A percentile compares a stretch with the other conserved stretches of the same genome.
Evolutionary conservation across 108 stramenopile species (phyloP).

Genomic region (Nitzschia sp.): DNA sequence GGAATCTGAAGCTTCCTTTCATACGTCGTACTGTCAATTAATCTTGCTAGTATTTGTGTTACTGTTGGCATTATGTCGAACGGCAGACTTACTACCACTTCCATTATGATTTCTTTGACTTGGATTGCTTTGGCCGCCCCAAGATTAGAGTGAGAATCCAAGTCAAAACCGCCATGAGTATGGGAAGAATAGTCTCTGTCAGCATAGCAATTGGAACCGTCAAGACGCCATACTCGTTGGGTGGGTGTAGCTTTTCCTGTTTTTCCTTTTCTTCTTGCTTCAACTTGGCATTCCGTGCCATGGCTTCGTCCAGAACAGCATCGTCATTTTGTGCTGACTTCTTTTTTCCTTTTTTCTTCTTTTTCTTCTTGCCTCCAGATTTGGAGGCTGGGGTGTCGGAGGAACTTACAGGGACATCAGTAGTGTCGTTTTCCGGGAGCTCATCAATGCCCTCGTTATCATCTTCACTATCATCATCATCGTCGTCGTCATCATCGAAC

Average conservation of each 20-base stretch:
- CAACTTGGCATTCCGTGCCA: constrained; percentile 6
- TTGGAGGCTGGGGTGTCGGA: not conserved
- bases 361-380: constrained; percentile 13
- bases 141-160: constrained; percentile 20
- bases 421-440: not conserved
- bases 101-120: constrained; percentile 2
- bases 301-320: constrained; percentile 1
- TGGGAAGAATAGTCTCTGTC: constrained; percentile 5
- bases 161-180: constrained; percentile 24
- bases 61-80: no score
- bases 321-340: not conserved
- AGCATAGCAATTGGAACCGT: not conserved
- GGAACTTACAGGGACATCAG: not conserved
- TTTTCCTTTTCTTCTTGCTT: constrained; percentile 8
- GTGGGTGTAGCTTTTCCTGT: not conserved
- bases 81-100: no score
- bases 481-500: constrained; percentile 39
- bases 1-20: no score
- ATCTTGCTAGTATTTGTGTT: no score
- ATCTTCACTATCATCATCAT: constrained; percentile 6
- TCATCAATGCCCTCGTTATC: not conserved
- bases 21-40: no score
- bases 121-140: constrained; percentile 10
- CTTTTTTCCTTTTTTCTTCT: constrained; percentile 6
- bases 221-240: not conserved